Conservation (phyloP, 2,329 filamentous ascomycete genomes). For the Hymenoscyphus scutula region DNA sequence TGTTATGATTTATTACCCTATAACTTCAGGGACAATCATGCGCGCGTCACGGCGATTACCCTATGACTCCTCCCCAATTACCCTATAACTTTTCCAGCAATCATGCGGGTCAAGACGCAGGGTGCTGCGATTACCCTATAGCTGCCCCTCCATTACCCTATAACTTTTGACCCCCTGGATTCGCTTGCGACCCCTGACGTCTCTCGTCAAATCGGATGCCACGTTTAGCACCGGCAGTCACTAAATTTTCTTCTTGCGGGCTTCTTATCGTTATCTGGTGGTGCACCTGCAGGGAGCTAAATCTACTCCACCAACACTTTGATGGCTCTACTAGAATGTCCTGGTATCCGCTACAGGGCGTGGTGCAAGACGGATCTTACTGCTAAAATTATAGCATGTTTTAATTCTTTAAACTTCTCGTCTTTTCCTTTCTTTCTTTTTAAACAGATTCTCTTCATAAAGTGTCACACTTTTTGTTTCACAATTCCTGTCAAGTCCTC, state of each 20-base stretch:
- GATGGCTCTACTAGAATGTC: not conserved
- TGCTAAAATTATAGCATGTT: not conserved
- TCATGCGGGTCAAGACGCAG: not conserved
- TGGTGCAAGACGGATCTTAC: not conserved
- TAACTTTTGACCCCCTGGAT: conserved; percentile 3
- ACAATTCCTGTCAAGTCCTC: not conserved
- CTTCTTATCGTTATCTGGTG: conserved; percentile 2
- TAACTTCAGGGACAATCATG: not conserved
- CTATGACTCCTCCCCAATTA: conserved; percentile 10
- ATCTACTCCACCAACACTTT: not conserved
- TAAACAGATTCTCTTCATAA: not conserved
- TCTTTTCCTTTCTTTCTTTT: not conserved
- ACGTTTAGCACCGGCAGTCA: not conserved
- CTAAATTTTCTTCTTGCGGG: not conserved
- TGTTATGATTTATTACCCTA: not conserved
- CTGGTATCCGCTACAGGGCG: not conserved
- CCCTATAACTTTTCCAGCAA: conserved; percentile 7
- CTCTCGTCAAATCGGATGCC: not conserved
- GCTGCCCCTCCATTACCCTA: conserved; percentile 5
- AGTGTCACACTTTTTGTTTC: not conserved
- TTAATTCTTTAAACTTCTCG: not conserved
- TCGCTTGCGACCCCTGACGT: not conserved
- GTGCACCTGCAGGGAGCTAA: not conserved
- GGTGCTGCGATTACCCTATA: conserved; percentile 6
- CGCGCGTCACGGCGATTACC: conserved; percentile 1